Conservation (phyloP, 345 rosid genomes). For the Gossypioides kirkii region DNA sequence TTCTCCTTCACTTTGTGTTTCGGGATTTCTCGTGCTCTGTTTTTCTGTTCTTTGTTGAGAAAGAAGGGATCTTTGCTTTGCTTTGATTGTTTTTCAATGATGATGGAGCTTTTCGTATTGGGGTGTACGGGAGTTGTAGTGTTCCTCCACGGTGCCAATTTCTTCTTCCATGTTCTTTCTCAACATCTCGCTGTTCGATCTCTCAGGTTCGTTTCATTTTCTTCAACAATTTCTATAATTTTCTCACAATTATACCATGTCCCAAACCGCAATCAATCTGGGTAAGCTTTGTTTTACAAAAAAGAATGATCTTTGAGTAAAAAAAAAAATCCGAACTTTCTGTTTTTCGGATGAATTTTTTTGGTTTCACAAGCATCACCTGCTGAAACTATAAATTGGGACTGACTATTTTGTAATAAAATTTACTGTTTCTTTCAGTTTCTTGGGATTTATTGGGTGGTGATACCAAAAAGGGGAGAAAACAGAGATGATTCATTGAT, state of each 20-base stretch:
- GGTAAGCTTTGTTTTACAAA: background rate
- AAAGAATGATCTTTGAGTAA: background rate
- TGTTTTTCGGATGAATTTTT: background rate
- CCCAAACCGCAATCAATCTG: too few relatives aligned
- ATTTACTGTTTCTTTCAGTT: too few relatives aligned
- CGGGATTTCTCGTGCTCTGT: background rate
- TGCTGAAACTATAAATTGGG: background rate
- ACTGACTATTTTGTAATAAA: background rate
- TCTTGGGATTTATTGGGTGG: constrained; percentile 61
- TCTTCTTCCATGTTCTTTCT: constrained; percentile 53
- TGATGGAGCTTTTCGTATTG: constrained; percentile 47
- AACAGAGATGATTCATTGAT: background rate
- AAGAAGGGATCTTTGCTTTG: background rate
- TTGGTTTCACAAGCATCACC: background rate
- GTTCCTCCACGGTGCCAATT: constrained; percentile 61
- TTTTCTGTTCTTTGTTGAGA: background rate
- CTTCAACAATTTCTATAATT: background rate
- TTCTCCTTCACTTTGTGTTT: background rate
- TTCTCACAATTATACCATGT: too few relatives aligned
- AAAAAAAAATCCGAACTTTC: background rate
- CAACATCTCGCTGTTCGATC: constrained; percentile 44
- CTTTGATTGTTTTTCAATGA: constrained; percentile 11
- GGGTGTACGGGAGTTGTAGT: constrained; percentile 55
- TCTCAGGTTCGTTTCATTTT: constrained; percentile 33
- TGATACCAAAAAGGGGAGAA: constrained; percentile 8